Evolutionary conservation across 208 protist species (phyloP).

Genomic region (Crithidia mellificae): DNA sequence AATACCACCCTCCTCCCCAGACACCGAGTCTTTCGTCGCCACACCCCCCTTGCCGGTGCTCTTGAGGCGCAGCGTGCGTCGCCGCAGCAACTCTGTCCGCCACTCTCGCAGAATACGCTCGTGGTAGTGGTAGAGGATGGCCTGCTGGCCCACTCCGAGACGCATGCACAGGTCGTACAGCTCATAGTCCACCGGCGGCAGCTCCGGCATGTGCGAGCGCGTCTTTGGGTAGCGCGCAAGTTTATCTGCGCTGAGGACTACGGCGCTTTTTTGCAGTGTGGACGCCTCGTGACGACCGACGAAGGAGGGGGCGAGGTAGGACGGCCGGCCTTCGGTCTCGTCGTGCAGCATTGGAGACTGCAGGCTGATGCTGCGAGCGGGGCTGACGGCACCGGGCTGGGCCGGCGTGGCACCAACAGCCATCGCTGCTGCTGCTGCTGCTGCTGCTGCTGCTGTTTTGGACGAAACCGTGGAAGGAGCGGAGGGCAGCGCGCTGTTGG

Average conservation of each 20-base stretch:
- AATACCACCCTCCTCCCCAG: slow-evolving; percentile 1
- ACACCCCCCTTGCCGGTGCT: background rate
- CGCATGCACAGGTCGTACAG: slow-evolving; percentile 72
- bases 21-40: no score
- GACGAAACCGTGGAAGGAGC: background rate
- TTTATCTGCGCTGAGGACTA: slow-evolving; percentile 54
- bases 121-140: slow-evolving; percentile 72
- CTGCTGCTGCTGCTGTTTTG: background rate
- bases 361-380: slow-evolving; percentile 30
- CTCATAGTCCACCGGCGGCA: slow-evolving; percentile 84
- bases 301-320: slow-evolving; percentile 56
- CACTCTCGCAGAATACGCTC: slow-evolving; percentile 75
- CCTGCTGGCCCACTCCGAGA: slow-evolving; percentile 49
- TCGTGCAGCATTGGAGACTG: slow-evolving; percentile 65
- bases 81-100: slow-evolving; percentile 47
- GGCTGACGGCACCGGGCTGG: slow-evolving; percentile 14
- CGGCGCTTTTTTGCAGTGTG: slow-evolving; percentile 26
- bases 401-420: slow-evolving; percentile 26
- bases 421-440: slow-evolving; percentile 4
- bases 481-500: background rate
- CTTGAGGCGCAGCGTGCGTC: slow-evolving; percentile 14
- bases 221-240: slow-evolving; percentile 68
- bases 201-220: slow-evolving; percentile 47
- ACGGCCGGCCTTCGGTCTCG: slow-evolving; percentile 56
- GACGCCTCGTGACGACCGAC: slow-evolving; percentile 49